A percentile compares a stretch with the other conserved stretches of the same genome.
Conservation (phyloP, 495 filamentous ascomycete species). For the Lindgomyces ingoldianus region DNA sequence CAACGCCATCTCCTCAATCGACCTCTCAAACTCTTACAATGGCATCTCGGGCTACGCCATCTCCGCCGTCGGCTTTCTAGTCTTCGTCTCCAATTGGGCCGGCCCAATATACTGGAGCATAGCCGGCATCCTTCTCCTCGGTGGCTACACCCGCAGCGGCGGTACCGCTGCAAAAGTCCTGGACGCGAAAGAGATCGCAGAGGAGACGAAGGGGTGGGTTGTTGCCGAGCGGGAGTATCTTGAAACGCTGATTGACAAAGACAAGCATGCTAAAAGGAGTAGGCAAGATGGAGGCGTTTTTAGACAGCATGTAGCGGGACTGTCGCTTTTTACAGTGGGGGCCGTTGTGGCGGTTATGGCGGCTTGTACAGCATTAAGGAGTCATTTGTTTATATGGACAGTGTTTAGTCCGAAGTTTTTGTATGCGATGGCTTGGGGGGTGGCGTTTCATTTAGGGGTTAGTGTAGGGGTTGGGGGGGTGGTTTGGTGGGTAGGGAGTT, state of each 20-base stretch:
- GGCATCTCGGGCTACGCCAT: slow-evolving; percentile 57
- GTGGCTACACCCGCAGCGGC: slow-evolving; percentile 1
- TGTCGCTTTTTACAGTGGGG: slow-evolving; percentile 66
- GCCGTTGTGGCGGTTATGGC: slow-evolving; percentile 75
- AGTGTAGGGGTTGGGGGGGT: slow-evolving; percentile 61
- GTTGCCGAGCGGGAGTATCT: slow-evolving; percentile 15
- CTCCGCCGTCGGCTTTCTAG: slow-evolving; percentile 67
- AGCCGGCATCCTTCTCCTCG: slow-evolving; percentile 58
- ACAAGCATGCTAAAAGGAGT: neutral
- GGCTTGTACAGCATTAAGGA: slow-evolving; percentile 79
- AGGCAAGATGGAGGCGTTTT: slow-evolving; percentile 5
- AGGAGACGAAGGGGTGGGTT: neutral
- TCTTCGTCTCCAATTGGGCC: slow-evolving; percentile 88
- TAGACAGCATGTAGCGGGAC: slow-evolving; percentile 53
- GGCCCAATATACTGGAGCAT: slow-evolving; percentile 85
- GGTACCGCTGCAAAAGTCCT: neutral
- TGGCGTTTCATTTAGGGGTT: slow-evolving; percentile 74
- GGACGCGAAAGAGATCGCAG: slow-evolving; percentile 11
- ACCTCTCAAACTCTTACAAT: slow-evolving; percentile 55
- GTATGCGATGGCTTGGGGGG: slow-evolving; percentile 83
- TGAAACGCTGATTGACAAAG: neutral
- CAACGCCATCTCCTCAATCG: slow-evolving; percentile 83
- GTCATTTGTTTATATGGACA: slow-evolving; percentile 97
- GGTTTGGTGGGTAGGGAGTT: slow-evolving; percentile 46
- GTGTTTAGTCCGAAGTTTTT: slow-evolving; percentile 98